A percentile compares a stretch with the other conserved stretches of the same genome.
phyloP scores from a whole-genome alignment of 306 rosid genomes.

The Casuarina glauca region DNA sequence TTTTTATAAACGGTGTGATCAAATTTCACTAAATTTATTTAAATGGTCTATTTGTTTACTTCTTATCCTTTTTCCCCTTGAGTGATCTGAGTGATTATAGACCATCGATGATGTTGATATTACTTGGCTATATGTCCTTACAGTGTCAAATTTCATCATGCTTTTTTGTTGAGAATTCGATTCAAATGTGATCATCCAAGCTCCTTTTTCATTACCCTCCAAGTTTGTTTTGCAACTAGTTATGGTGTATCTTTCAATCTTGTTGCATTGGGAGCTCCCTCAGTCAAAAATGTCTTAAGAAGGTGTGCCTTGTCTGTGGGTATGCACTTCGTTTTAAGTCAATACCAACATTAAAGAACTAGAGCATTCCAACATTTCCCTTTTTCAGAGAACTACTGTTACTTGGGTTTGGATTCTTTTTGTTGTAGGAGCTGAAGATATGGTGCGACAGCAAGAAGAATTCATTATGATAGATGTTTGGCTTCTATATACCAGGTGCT shows the following conservation, averaged over 20 bases:
- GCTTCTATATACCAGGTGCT: neutral
- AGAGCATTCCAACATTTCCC: constrained; percentile 3
- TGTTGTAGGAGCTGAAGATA: constrained; percentile 9
- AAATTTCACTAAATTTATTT: constrained; percentile 44
- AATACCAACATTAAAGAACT: neutral
- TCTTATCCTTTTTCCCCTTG: constrained; percentile 32
- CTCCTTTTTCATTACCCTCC: constrained; percentile 8
- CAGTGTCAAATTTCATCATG: constrained; percentile 38
- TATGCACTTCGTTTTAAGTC: neutral
- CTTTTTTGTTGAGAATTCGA: constrained; percentile 22
- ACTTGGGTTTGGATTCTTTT: neutral
- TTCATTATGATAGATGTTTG: neutral
- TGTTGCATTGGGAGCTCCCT: constrained; percentile 18
- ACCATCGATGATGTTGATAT: constrained; percentile 37
- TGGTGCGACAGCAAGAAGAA: constrained; percentile 2
- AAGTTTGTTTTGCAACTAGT: constrained; percentile 4
- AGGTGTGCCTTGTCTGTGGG: constrained; percentile 13
- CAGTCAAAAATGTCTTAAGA: constrained; percentile 17
- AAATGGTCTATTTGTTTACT: constrained; percentile 41
- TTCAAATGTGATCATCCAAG: constrained; percentile 15
- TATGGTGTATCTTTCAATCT: constrained; percentile 14
- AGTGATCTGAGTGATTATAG: constrained; percentile 48
- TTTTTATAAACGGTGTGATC: constrained; percentile 44
- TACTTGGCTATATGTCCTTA: constrained; percentile 56
- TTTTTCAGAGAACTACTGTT: neutral